Conservation (phyloP, 495 filamentous ascomycete species). For the Aspergillus cavernicola region DNA sequence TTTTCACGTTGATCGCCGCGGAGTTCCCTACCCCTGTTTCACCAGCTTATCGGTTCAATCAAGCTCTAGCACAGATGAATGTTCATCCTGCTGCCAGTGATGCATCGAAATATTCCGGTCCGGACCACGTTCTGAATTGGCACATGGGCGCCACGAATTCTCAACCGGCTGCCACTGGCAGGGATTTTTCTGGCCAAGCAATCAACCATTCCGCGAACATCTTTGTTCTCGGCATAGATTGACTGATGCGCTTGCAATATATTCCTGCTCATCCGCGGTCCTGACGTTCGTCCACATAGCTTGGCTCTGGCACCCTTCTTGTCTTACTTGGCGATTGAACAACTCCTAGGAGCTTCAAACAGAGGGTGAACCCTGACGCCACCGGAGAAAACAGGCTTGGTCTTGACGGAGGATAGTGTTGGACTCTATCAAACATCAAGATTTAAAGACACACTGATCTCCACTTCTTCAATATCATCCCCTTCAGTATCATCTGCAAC, state of each 20-base stretch:
- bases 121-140: not conserved
- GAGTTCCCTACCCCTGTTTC: conserved; percentile 1
- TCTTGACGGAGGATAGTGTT: not conserved
- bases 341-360: conserved; percentile 11
- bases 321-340: conserved; percentile 3
- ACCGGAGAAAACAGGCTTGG: not conserved
- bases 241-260: conserved; percentile 6
- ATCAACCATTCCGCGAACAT: not conserved
- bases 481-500: not conserved
- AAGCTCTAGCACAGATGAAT: conserved; percentile 2
- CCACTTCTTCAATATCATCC: not conserved
- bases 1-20: not conserved
- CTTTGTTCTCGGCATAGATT: not conserved
- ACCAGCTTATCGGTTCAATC: conserved; percentile 9
- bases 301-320: not conserved
- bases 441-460: not conserved
- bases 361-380: not conserved
- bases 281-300: not conserved
- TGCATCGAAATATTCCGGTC: not conserved
- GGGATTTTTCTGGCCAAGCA: not conserved
- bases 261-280: not conserved
- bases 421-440: not conserved
- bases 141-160: not conserved
- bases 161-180: not conserved
- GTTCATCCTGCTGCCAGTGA: not conserved